Conservation (phyloP, 257 asterid genomes). For the Voacanga thouarsii region DNA sequence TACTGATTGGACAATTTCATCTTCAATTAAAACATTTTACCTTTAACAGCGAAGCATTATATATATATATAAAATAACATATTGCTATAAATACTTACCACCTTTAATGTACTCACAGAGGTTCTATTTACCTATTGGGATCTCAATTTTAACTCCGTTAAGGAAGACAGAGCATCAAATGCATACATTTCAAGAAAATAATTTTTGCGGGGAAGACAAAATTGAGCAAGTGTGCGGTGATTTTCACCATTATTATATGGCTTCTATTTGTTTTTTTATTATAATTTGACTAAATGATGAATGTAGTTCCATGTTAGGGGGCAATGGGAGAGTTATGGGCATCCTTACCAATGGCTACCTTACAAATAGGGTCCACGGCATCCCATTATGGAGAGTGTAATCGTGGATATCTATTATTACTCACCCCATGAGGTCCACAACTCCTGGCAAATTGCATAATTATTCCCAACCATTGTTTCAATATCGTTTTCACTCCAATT, state of each 20-base stretch:
- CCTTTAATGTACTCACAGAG: not conserved
- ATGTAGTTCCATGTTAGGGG: conserved; percentile 16
- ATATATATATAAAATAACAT: too few relatives aligned
- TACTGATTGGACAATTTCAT: not conserved
- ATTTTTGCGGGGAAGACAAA: too few relatives aligned
- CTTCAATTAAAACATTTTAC: not conserved
- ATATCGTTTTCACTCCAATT: not conserved
- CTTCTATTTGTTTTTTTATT: not conserved
- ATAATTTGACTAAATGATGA: not conserved
- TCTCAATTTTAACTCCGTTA: not conserved
- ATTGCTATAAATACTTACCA: not conserved
- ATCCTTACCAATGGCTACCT: conserved; percentile 7
- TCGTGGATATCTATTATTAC: conserved; percentile 4
- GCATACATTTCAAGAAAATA: too few relatives aligned
- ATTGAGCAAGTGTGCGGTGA: too few relatives aligned
- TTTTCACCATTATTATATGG: not conserved
- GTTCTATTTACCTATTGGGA: not conserved
- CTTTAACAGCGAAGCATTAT: not conserved
- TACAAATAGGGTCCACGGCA: not conserved
- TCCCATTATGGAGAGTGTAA: not conserved
- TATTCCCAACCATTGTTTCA: not conserved
- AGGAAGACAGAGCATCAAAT: too few relatives aligned
- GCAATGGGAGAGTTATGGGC: conserved; percentile 27
- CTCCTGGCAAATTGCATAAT: not conserved
- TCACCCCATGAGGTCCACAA: conserved; percentile 9